Conservation (phyloP, 148 eudicot genomes). For the Fagopyrum esculentum region DNA sequence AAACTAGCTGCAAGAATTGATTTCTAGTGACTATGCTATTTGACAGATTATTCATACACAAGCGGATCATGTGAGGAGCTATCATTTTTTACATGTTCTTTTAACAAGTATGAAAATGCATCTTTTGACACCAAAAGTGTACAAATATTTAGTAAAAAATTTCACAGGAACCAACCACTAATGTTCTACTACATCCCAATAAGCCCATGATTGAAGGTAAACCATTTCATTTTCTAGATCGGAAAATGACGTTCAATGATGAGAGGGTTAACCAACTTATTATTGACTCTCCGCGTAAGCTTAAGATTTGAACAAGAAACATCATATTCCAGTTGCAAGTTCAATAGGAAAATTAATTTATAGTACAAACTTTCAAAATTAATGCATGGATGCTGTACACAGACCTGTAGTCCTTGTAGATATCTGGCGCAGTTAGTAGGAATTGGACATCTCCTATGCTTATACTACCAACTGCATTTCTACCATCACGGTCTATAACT, state of each 20-base stretch:
- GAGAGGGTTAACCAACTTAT: background rate
- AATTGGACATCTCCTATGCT: conserved; percentile 90
- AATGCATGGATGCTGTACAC: conserved; percentile 11
- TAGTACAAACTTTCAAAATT: background rate
- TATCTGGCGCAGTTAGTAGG: conserved; percentile 77
- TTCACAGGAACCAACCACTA: too few species aligned
- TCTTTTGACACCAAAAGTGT: too few species aligned
- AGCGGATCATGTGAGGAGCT: background rate
- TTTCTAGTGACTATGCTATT: background rate
- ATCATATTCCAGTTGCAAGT: background rate
- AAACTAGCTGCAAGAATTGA: background rate
- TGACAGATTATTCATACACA: background rate
- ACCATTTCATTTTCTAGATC: too few species aligned
- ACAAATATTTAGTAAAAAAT: too few species aligned
- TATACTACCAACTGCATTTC: conserved; percentile 80
- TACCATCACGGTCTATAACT: conserved; percentile 57
- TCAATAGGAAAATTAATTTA: background rate
- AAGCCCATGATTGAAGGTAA: too few species aligned
- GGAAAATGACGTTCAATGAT: too few species aligned
- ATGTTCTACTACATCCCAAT: too few species aligned
- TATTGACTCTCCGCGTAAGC: background rate
- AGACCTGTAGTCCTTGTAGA: conserved; percentile 85
- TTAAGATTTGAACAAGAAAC: background rate
- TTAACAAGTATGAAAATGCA: too few species aligned
- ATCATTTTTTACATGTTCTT: too few species aligned